Evolutionary conservation across 2,329 filamentous ascomycete species (phyloP).

Genomic region (Claviceps sp.): DNA sequence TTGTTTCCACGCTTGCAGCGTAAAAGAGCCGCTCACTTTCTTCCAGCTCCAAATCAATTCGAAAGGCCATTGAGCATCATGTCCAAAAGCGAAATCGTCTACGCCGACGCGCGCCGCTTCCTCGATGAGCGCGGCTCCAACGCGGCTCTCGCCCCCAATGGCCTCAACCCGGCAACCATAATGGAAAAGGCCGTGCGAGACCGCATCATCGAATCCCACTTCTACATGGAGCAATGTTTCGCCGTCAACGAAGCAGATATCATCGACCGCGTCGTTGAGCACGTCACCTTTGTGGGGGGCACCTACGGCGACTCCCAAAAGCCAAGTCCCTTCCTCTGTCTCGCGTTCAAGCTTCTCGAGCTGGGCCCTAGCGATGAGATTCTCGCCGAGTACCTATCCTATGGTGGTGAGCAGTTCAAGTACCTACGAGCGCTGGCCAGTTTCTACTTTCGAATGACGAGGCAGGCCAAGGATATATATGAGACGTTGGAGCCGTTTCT

Average conservation of each 20-base stretch:
- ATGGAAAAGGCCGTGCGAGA: conserved; percentile 94
- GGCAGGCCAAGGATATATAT: conserved; percentile 71
- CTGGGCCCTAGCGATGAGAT: conserved; percentile 69
- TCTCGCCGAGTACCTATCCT: conserved; percentile 64
- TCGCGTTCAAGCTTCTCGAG: conserved; percentile 89
- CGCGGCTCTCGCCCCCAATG: conserved; percentile 64
- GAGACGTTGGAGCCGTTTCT: conserved; percentile 68
- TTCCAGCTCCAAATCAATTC: conserved; percentile 2
- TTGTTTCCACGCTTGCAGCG: too few species aligned
- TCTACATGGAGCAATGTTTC: conserved; percentile 98
- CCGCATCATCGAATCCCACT: conserved; percentile 88
- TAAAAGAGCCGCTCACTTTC: neutral
- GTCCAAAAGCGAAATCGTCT: conserved; percentile 39
- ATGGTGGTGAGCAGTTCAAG: conserved; percentile 64
- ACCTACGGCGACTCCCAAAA: conserved; percentile 75
- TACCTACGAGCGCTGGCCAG: conserved; percentile 81
- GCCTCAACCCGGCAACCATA: conserved; percentile 86
- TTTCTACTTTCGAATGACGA: conserved; percentile 87
- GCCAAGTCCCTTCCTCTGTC: conserved; percentile 83
- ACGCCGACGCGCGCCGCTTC: conserved; percentile 68
- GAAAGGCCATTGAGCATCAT: conserved; percentile 10
- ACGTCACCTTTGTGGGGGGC: conserved; percentile 72
- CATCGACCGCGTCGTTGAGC: conserved; percentile 77
- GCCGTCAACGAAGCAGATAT: conserved; percentile 75
- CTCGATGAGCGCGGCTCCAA: conserved; percentile 83